Evolutionary conservation across 1,284 basidiomycete species (phyloP), one percentile per base, ranked within the genome.

Genomic region (Leccinum fuscescens): DNA sequence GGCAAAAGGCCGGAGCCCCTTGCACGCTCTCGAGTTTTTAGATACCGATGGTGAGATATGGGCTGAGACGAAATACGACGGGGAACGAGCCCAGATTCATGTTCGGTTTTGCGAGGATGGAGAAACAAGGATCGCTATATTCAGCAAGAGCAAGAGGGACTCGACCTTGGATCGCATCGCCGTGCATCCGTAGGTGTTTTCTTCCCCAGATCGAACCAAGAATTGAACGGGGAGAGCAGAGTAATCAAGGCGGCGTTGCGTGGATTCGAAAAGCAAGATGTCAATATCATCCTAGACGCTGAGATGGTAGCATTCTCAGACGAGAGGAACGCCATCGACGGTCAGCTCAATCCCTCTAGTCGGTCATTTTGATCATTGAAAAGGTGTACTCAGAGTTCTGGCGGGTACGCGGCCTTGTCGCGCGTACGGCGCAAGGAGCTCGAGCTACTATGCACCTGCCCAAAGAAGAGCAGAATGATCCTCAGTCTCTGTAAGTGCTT

Each of bases 51-150:
- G 78, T 5, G 74, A 70, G 53, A 77, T 93, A 3, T 94, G 89
- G 85, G 91, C 88, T 1, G 94, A 96, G 76, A 92, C 86, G 1
- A 96, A 96, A 73, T 94, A 94, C 71, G 94, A 96, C 63, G 94
- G 94, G 6, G 93, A 95, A 72, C 81, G 93, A 69, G 90, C 86
- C 60, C 94, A 96, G 69, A 92, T 95, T 29, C 94, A 96, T 68
- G 82, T 94, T 24, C 78, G 87, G 64, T 68, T 87, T 4, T 64
- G 70, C 5, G 67, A 69, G 3, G 72, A 76, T 5, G 70, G 72
- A 0, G 62, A 67, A 3, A 75, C 82, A 2, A 76, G 75, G 8
- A 87, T 96, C 60, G 86, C 77, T 1, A 91, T 96, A 42, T 94
- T 89, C 70, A 93, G 90, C 77, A 95, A 96, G 74, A 93, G 89